These are phyloP conservation scores for Pyrrhoderma noxium DNA, from an alignment of 1,284 basidiomycete genomes.

Conservation along the genomic window DNA sequence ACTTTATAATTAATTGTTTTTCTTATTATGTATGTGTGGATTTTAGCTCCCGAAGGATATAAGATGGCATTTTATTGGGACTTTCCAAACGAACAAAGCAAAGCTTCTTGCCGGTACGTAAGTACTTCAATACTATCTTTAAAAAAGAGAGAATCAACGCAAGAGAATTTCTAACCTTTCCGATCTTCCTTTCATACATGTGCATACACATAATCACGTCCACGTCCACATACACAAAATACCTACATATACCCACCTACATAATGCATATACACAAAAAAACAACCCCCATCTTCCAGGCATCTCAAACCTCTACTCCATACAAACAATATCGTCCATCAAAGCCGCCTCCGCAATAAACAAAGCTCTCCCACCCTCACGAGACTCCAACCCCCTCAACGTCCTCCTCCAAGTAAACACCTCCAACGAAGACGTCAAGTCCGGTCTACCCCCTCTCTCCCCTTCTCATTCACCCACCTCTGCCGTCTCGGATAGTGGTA, in stretches of 20 bases:
- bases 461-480: slow-evolving; percentile 6
- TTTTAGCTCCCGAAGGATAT: slow-evolving; percentile 73
- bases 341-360: slow-evolving; percentile 85
- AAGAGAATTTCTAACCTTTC: background rate
- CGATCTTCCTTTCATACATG: slow-evolving; percentile 1
- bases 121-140: too few species aligned
- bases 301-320: slow-evolving; percentile 81
- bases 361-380: slow-evolving; percentile 51
- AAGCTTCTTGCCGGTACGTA: slow-evolving; percentile 80
- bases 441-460: slow-evolving; percentile 65
- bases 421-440: slow-evolving; percentile 85
- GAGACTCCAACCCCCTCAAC: slow-evolving; percentile 47
- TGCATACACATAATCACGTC: too few species aligned
- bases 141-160: too few species aligned
- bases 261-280: too few species aligned
- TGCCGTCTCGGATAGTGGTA: too few species aligned
- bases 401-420: slow-evolving; percentile 94
- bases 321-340: slow-evolving; percentile 86
- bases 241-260: too few species aligned
- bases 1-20: too few species aligned
- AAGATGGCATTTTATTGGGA: slow-evolving; percentile 96
- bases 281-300: slow-evolving; percentile 43
- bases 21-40: background rate
- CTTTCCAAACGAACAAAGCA: slow-evolving; percentile 92
- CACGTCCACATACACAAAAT: too few species aligned